A percentile compares a stretch with the other conserved stretches of the same genome.
Evolutionary conservation across 495 filamentous ascomycete species (phyloP).

Genomic region (Podospora comata): DNA sequence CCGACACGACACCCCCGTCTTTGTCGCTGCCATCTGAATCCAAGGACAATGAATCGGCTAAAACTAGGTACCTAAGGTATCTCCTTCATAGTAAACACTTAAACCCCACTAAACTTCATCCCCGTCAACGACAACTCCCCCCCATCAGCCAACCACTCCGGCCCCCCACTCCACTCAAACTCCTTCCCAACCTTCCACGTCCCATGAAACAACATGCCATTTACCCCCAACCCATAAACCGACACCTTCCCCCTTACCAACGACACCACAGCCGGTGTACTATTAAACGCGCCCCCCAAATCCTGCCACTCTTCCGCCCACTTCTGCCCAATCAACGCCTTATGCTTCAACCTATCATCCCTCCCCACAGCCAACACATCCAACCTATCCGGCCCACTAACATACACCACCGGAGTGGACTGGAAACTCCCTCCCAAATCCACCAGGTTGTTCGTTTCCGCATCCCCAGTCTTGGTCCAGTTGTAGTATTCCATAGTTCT

Average conservation of each 20-base stretch:
- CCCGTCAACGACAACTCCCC: neutral
- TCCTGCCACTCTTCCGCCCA: conserved; percentile 6
- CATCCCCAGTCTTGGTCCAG: neutral
- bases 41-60: too few relatives aligned
- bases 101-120: neutral
- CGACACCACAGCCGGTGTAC: conserved; percentile 3
- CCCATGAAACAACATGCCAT: conserved; percentile 1
- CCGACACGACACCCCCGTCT: too few relatives aligned
- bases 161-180: conserved; percentile 1
- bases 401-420: neutral
- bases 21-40: too few relatives aligned
- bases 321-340: conserved; percentile 1
- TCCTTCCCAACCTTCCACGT: neutral
- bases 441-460: neutral
- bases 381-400: neutral
- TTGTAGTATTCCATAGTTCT: conserved; percentile 6
- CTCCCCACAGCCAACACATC: conserved; percentile 11
- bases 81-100: neutral
- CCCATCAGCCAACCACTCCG: conserved; percentile 2
- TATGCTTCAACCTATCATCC: conserved; percentile 5
- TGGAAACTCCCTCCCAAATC: conserved; percentile 1
- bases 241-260: neutral
- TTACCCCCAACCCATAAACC: neutral
- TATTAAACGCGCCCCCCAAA: conserved; percentile 8
- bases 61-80: too few relatives aligned